Evolutionary conservation across 129 eudicot genomes (phyloP).

Genomic region (Centaurea solstitialis): DNA sequence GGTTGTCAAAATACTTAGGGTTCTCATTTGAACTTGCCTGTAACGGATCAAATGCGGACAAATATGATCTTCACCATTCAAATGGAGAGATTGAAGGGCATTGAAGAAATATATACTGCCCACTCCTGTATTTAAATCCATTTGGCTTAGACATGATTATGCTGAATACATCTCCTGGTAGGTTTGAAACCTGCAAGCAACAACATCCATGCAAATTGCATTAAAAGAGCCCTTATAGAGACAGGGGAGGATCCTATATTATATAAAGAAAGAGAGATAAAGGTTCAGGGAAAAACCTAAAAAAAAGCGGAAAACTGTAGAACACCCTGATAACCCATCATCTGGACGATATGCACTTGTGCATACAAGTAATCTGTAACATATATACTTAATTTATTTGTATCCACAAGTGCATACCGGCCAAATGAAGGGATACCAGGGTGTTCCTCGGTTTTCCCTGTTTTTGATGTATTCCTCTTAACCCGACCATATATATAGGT

Average conservation of each 20-base stretch:
- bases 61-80: conserved; percentile 62
- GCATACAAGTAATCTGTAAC: no score
- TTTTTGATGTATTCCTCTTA: no score
- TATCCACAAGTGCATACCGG: no score
- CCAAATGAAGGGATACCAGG: no score
- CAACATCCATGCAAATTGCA: neutral
- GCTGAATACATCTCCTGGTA: conserved; percentile 92
- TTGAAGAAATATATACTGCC: conserved; percentile 89
- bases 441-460: no score
- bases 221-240: neutral
- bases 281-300: no score
- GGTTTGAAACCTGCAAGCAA: conserved; percentile 59
- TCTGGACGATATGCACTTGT: no score
- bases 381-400: no score
- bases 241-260: neutral
- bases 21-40: neutral
- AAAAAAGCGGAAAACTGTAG: no score
- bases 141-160: conserved; percentile 84
- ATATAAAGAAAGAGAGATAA: no score
- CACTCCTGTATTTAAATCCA: conserved; percentile 90
- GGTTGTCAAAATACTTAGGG: neutral
- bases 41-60: neutral
- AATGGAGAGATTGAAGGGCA: conserved; percentile 93
- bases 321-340: no score
- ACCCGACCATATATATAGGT: neutral